Conservation (phyloP, 202 grass and related monocot species). For the Bolboschoenoplectus hybrid region DNA sequence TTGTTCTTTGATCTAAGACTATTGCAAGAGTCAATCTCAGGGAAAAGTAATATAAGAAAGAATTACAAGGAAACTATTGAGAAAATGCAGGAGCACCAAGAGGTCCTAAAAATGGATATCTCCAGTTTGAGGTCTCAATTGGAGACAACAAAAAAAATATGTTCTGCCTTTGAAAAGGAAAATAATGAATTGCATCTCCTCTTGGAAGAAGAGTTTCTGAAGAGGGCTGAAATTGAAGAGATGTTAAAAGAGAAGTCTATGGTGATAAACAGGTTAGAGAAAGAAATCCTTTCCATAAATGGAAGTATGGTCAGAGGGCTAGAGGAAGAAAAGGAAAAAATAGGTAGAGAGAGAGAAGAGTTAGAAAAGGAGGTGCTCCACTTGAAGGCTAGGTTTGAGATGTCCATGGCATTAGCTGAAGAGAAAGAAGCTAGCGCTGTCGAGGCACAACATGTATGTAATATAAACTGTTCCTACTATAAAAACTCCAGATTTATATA, state of each 20-base stretch:
- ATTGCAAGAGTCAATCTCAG: constrained; percentile 73
- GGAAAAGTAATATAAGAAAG: constrained; percentile 64
- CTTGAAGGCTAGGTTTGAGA: constrained; percentile 67
- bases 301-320: constrained; percentile 54
- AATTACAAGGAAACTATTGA: constrained; percentile 54
- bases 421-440: constrained; percentile 82
- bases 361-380: constrained; percentile 52
- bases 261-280: constrained; percentile 71
- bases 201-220: constrained; percentile 60
- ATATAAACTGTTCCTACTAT: constrained; percentile 24
- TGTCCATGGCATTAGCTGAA: constrained; percentile 81
- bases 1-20: constrained; percentile 80
- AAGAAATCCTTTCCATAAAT: constrained; percentile 64
- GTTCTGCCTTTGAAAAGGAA: constrained; percentile 51
- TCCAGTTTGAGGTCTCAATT: constrained; percentile 67
- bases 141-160: constrained; percentile 55
- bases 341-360: constrained; percentile 51
- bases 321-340: constrained; percentile 48
- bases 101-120: constrained; percentile 56
- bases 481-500: constrained; percentile 1
- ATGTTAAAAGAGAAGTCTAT: constrained; percentile 62
- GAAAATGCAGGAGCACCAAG: constrained; percentile 57
- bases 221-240: constrained; percentile 49
- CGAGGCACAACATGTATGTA: constrained; percentile 77
- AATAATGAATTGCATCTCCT: constrained; percentile 62